Percentiles rank a stretch among this genome's conserved stretches.
Evolutionary conservation across 2,329 filamentous ascomycete genomes (phyloP).

Genomic region (Fusarium tanahbumbuense): DNA sequence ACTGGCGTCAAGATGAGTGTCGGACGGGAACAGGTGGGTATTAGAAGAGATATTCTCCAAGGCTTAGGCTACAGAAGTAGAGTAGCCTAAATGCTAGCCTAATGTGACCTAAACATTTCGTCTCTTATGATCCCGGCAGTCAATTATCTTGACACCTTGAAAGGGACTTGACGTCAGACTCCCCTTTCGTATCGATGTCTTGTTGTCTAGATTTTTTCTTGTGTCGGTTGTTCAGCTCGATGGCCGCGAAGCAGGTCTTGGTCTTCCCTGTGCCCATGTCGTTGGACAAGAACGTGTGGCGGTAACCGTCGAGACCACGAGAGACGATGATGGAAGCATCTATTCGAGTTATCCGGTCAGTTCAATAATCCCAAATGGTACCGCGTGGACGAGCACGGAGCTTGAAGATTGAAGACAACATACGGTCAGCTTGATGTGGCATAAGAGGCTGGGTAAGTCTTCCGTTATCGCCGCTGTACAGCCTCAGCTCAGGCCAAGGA

Average conservation of each 20-base stretch:
- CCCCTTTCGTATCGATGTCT: too few species aligned
- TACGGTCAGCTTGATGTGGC: not conserved
- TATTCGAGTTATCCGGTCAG: not conserved
- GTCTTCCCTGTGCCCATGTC: not conserved
- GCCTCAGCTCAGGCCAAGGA: not conserved
- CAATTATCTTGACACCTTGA: not conserved
- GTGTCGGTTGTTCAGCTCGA: not conserved
- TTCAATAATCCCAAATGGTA: not conserved
- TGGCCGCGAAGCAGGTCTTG: not conserved
- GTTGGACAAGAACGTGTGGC: not conserved
- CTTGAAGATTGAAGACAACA: not conserved
- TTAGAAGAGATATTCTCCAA: not conserved
- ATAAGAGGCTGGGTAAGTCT: not conserved
- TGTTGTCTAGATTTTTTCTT: too few species aligned
- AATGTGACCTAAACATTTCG: not conserved
- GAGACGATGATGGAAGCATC: not conserved
- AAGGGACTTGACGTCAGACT: not conserved
- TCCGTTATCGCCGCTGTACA: not conserved
- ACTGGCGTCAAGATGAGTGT: not conserved
- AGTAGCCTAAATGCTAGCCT: not conserved
- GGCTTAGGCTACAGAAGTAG: not conserved
- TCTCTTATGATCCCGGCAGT: not conserved
- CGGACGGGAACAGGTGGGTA: not conserved
- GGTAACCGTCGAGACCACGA: not conserved
- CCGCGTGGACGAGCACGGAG: not conserved